Evolutionary conservation across 768 basidiomycete species (phyloP).

Genomic region (Lyophyllum semitale): DNA sequence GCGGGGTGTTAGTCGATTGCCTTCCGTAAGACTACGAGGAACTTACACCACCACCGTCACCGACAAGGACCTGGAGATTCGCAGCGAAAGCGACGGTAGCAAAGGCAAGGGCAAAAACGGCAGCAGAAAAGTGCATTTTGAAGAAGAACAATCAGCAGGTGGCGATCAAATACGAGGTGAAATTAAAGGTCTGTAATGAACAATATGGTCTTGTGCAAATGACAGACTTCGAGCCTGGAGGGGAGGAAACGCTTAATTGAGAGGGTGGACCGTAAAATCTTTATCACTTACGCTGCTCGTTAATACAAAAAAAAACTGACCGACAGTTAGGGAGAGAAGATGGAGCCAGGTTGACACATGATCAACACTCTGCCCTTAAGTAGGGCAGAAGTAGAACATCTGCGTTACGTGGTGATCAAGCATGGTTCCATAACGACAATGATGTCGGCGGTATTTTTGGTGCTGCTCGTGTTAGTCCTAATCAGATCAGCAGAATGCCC

Average conservation of each 20-base stretch:
- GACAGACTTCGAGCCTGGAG: constrained; percentile 36
- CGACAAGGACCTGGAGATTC: constrained; percentile 40
- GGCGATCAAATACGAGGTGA: constrained; percentile 17
- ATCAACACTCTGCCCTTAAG: background rate
- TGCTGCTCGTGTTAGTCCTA: background rate
- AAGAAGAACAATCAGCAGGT: constrained; percentile 24
- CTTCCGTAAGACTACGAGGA: background rate
- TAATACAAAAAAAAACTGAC: constrained; percentile 36
- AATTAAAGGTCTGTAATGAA: constrained; percentile 13
- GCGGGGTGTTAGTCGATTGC: background rate
- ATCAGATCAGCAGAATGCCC: no score
- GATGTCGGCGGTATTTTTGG: background rate
- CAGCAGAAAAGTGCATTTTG: constrained; percentile 55
- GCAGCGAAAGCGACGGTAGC: constrained; percentile 40
- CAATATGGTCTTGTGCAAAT: constrained; percentile 10
- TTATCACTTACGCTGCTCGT: constrained; percentile 47
- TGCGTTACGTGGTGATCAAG: constrained; percentile 10
- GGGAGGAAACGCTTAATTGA: background rate
- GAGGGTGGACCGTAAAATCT: background rate
- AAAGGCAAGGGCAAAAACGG: constrained; percentile 42
- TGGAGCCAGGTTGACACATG: background rate
- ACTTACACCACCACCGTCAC: constrained; percentile 37
- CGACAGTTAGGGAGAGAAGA: constrained; percentile 26
- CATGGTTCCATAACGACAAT: background rate
- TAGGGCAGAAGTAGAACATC: constrained; percentile 3